Evolutionary conservation across 345 rosid species (phyloP).

Genomic region (Schrenkiella parvula): DNA sequence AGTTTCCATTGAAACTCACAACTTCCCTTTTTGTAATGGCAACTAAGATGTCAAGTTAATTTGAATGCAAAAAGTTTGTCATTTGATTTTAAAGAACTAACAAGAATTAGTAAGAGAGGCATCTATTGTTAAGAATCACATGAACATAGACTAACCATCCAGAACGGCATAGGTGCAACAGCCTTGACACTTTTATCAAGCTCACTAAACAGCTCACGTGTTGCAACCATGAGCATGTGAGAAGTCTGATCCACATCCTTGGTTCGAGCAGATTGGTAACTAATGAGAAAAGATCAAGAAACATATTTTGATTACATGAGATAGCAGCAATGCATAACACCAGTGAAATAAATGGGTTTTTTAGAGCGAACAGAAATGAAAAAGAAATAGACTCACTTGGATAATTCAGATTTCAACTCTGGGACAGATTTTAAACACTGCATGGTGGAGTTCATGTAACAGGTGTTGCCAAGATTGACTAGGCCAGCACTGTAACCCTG

Average conservation of each 20-base stretch:
- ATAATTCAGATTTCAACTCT: slow-evolving; percentile 80
- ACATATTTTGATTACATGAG: slow-evolving; percentile 6
- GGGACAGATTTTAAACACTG: slow-evolving; percentile 99
- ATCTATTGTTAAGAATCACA: not conserved
- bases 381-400: slow-evolving; percentile 41
- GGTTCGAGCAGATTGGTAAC: slow-evolving; percentile 67
- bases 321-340: not conserved
- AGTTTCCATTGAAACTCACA: not conserved
- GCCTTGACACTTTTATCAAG: slow-evolving; percentile 88
- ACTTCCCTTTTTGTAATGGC: not conserved
- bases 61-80: not conserved
- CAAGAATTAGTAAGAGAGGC: not conserved
- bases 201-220: slow-evolving; percentile 81
- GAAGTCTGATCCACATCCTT: slow-evolving; percentile 87
- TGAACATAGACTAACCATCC: slow-evolving; percentile 61
- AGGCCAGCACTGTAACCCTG: slow-evolving; percentile 98
- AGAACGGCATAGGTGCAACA: slow-evolving; percentile 91
- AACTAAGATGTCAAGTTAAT: not conserved
- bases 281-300: slow-evolving; percentile 28
- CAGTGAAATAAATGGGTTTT: not conserved
- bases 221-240: slow-evolving; percentile 88
- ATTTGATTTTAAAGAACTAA: not conserved
- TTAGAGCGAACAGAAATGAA: not conserved
- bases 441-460: slow-evolving; percentile 96
- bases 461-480: slow-evolving; percentile 89